Percentiles rank a stretch among this genome's conserved stretches.
These are phyloP conservation scores for Colletotrichum trifolii DNA, from an alignment of 2,329 filamentous ascomycete species.

Conservation along the genomic window DNA sequence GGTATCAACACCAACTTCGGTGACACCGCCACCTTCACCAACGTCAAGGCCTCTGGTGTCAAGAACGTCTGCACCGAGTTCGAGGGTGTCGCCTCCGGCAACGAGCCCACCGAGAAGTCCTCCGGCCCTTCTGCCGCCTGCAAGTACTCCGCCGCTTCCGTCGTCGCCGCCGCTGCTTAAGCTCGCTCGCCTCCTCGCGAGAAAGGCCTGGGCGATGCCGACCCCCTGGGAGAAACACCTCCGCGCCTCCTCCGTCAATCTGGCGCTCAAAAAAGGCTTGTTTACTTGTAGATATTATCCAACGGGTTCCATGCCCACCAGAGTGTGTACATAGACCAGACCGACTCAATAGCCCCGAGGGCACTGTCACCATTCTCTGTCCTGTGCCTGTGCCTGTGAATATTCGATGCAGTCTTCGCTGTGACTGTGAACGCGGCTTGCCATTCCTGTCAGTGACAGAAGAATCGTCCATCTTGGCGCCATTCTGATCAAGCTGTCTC, in stretches of 20 bases:
- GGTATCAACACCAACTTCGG: slow-evolving; percentile 38
- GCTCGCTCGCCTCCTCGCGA: background rate
- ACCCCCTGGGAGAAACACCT: background rate
- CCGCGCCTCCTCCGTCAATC: background rate
- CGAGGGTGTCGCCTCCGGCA: slow-evolving; percentile 28
- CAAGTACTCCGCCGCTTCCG: slow-evolving; percentile 31
- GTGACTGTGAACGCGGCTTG: too few relatives aligned
- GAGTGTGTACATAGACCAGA: slow-evolving; percentile 11
- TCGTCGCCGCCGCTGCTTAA: slow-evolving; percentile 18
- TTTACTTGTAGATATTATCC: slow-evolving; percentile 34
- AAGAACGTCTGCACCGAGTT: slow-evolving; percentile 35
- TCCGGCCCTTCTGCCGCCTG: slow-evolving; percentile 30
- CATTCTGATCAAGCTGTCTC: too few relatives aligned
- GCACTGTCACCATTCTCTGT: background rate
- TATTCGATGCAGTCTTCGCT: too few relatives aligned
- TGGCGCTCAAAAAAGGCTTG: slow-evolving; percentile 11
- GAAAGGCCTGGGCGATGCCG: slow-evolving; percentile 4
- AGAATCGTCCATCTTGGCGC: too few relatives aligned
- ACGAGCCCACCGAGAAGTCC: slow-evolving; percentile 28
- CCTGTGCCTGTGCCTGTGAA: too few relatives aligned
- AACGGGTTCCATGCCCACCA: slow-evolving; percentile 18
- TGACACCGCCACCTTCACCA: slow-evolving; percentile 34
- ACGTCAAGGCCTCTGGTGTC: slow-evolving; percentile 18
- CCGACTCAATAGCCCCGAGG: slow-evolving; percentile 20
- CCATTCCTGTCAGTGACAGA: too few relatives aligned